Conservation (phyloP, 2,329 filamentous ascomycete species). For the Drechslera avenae region DNA sequence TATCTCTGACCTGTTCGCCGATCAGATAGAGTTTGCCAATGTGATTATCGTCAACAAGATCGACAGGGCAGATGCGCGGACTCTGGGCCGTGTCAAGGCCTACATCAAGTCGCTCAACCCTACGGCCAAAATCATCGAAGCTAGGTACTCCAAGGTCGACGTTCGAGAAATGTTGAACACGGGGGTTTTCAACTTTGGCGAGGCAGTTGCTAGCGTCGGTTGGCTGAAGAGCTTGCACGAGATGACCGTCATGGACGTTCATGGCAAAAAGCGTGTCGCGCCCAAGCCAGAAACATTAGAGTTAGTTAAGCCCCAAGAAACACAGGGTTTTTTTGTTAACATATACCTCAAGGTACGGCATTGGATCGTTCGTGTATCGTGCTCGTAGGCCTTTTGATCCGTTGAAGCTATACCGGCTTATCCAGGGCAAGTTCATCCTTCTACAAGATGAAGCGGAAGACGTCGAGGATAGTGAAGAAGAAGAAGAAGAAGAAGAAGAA, state of each 20-base stretch:
- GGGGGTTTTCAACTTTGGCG: constrained; percentile 66
- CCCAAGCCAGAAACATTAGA: constrained; percentile 75
- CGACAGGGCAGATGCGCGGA: constrained; percentile 61
- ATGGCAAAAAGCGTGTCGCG: constrained; percentile 60
- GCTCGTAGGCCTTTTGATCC: constrained; percentile 56
- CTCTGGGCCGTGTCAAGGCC: constrained; percentile 55
- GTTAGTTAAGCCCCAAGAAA: constrained; percentile 38
- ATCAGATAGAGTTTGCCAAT: constrained; percentile 79
- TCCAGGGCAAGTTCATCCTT: constrained; percentile 53
- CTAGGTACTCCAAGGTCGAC: constrained; percentile 64
- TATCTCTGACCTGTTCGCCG: constrained; percentile 75
- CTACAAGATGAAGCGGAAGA: constrained; percentile 59
- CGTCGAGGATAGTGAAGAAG: constrained; percentile 34
- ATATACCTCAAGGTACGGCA: constrained; percentile 59
- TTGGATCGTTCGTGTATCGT: constrained; percentile 72
- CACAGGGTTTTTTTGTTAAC: not conserved
- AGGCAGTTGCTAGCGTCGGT: constrained; percentile 67
- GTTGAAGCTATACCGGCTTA: constrained; percentile 47
- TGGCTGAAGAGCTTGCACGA: constrained; percentile 74
- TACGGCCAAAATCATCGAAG: constrained; percentile 66
- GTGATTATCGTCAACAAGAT: constrained; percentile 74
- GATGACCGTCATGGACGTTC: constrained; percentile 66
- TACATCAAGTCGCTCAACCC: constrained; percentile 69
- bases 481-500: constrained; percentile 1
- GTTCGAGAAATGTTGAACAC: constrained; percentile 69